phyloP scores from a whole-genome alignment of 306 rosid species.

The Dalbergia oliveri region DNA sequence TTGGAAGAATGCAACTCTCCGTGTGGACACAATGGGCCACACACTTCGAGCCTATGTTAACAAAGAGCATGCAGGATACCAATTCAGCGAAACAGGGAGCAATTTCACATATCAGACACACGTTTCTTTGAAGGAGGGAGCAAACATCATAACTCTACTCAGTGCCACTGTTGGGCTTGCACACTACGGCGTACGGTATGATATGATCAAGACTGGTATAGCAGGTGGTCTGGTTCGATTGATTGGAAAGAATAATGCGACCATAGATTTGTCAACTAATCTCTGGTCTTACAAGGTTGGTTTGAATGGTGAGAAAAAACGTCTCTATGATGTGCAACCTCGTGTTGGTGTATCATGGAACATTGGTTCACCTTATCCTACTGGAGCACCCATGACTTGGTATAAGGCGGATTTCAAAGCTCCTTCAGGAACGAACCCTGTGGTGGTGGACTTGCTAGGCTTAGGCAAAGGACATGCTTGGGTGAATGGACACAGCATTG shows the following conservation, averaged over 20 bases:
- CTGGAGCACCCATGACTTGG: not conserved
- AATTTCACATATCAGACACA: not conserved
- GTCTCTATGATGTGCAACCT: not conserved
- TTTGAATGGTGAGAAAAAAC: slow-evolving; percentile 2
- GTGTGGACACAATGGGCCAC: slow-evolving; percentile 16
- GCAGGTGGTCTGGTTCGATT: slow-evolving; percentile 19
- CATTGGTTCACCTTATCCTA: not conserved
- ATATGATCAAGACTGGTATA: slow-evolving; percentile 33
- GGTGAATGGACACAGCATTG: slow-evolving; percentile 37
- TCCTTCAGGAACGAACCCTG: slow-evolving; percentile 27
- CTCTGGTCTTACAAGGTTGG: slow-evolving; percentile 21
- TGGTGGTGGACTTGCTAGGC: slow-evolving; percentile 42
- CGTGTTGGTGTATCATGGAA: not conserved
- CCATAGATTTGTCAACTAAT: slow-evolving; percentile 7
- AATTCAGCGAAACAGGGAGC: not conserved
- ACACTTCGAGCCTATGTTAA: slow-evolving; percentile 34
- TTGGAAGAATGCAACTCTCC: not conserved
- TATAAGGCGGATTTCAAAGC: slow-evolving; percentile 15
- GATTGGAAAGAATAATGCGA: not conserved
- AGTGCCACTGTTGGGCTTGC: slow-evolving; percentile 10
- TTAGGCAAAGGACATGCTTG: slow-evolving; percentile 41
- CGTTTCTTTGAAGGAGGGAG: not conserved
- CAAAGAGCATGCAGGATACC: not conserved
- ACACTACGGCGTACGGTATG: not conserved
- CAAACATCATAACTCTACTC: not conserved